phyloP scores from a whole-genome alignment of 208 protist genomes.

The Balamuthia mandrillaris region DNA sequence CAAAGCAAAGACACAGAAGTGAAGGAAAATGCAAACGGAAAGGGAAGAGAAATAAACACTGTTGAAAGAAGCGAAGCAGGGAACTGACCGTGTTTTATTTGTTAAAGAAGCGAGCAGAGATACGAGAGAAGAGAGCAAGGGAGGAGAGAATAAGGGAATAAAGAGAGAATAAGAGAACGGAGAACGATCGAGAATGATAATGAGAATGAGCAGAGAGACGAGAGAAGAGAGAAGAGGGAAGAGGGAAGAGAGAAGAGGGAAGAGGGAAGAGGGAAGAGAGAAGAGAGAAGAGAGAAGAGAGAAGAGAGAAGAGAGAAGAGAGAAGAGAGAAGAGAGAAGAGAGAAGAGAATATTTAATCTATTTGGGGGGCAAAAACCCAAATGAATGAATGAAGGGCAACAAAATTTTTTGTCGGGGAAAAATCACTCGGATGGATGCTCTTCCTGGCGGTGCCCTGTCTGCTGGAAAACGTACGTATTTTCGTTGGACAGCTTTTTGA shows the following conservation, averaged over 20 bases:
- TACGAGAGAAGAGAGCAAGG: not conserved
- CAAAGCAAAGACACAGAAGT: not conserved
- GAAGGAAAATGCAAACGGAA: not conserved
- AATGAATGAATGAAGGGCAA: too few relatives aligned
- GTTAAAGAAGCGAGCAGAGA: too few relatives aligned
- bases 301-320: too few relatives aligned
- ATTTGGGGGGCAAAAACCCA: too few relatives aligned
- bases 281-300: not conserved
- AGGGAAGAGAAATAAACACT: not conserved
- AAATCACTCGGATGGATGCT: too few relatives aligned
- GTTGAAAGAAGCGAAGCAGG: not conserved
- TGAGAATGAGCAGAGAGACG: not conserved
- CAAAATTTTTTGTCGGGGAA: too few relatives aligned
- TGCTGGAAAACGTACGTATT: too few relatives aligned
- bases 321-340: too few relatives aligned
- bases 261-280: not conserved
- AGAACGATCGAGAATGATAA: not conserved
- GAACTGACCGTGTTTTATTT: not conserved
- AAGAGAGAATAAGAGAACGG: not conserved
- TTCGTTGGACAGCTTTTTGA: too few relatives aligned
- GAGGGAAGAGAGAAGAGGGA: not conserved
- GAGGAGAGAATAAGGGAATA: not conserved
- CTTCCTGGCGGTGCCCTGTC: too few relatives aligned
- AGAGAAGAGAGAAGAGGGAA: not conserved
- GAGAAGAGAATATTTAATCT: too few relatives aligned